phyloP scores from a whole-genome alignment of 257 asterid genomes.

The Gentiana straminea region DNA sequence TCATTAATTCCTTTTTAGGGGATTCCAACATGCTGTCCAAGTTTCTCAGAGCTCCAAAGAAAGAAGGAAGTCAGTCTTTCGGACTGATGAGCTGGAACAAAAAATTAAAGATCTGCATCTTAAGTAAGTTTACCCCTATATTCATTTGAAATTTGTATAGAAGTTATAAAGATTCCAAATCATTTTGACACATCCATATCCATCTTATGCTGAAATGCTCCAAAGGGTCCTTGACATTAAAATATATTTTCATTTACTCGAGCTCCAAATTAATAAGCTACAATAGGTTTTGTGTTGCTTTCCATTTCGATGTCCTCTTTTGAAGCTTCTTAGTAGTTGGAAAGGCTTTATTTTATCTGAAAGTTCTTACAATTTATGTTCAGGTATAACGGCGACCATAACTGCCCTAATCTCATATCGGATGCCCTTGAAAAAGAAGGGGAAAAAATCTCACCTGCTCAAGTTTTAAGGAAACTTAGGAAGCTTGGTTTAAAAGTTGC shows the following conservation, averaged over 20 bases:
- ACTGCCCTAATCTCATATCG: slow-evolving; percentile 52
- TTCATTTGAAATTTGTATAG: too few species aligned
- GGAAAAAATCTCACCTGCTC: slow-evolving; percentile 30
- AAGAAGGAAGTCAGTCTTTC: slow-evolving; percentile 29
- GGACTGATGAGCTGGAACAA: slow-evolving; percentile 33
- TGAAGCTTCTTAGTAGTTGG: background rate
- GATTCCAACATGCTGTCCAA: slow-evolving; percentile 21
- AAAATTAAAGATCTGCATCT: slow-evolving; percentile 54
- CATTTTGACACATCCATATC: too few species aligned
- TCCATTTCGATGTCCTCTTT: too few species aligned
- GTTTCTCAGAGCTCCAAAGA: slow-evolving; percentile 24
- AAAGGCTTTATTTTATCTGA: slow-evolving; percentile 10
- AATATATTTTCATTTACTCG: too few species aligned
- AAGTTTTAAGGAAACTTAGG: slow-evolving; percentile 41
- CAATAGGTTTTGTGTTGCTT: too few species aligned
- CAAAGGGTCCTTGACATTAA: too few species aligned
- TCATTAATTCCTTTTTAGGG: slow-evolving; percentile 33
- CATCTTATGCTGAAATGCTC: too few species aligned
- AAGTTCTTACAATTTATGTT: slow-evolving; percentile 8
- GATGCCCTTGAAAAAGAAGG: slow-evolving; percentile 53
- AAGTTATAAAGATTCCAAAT: too few species aligned
- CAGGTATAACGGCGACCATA: slow-evolving; percentile 51
- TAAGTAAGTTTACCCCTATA: slow-evolving; percentile 35
- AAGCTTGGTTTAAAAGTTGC: slow-evolving; percentile 45
- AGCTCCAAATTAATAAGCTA: too few species aligned